Base-by-base conservation (phyloP, 441 rosid species). In the Croton laevigatus region DNA sequence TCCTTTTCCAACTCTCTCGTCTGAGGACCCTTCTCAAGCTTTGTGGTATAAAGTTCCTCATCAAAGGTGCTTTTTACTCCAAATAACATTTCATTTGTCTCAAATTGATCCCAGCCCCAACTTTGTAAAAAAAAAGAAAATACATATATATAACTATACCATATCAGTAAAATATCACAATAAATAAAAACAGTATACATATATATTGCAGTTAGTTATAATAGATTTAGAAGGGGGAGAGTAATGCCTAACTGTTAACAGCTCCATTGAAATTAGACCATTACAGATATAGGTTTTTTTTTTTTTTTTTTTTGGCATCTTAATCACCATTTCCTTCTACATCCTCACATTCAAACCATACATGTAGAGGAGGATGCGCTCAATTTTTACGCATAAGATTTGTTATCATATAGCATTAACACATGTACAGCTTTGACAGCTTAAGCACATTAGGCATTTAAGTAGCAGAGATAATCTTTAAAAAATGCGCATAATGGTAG, bases 71-170 rank as follows among this genome's bases (percentile, higher is more conserved):
- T 93, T 77, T 75, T 84, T 53, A 96, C 93, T 69, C 99, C 99
- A 86, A 93, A 93, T 63, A 88, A 75, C 74, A 66, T 49, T 79
- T 85, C 74, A 78, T 93, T 96, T 72, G 79, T 85, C 82, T 84
- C 89, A 85, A 96, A 96, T 78, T 91, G 98, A 88, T 93, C 79
- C 98, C 98, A 96, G 37, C 80, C 82, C 86, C 96, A 90, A 75
- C 48, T 20, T 40, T 27, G n/a, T n/a, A 27, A 27, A 27, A 40
- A 40, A 40, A 70, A 69, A 60, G 52, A 12, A 66, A 72, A 73
- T 34, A 59, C n/a, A 52, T 44, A 58, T n/a, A 59, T 64, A 76
- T 22, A 73, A 49, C 34, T 46, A 45, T 19, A 77, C 61, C 27
- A 67, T 40, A 80, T 70, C 65, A 73, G 13, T 53, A 49, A 38